Conservation (phyloP, 345 rosid genomes). For the Turnera subulata region DNA sequence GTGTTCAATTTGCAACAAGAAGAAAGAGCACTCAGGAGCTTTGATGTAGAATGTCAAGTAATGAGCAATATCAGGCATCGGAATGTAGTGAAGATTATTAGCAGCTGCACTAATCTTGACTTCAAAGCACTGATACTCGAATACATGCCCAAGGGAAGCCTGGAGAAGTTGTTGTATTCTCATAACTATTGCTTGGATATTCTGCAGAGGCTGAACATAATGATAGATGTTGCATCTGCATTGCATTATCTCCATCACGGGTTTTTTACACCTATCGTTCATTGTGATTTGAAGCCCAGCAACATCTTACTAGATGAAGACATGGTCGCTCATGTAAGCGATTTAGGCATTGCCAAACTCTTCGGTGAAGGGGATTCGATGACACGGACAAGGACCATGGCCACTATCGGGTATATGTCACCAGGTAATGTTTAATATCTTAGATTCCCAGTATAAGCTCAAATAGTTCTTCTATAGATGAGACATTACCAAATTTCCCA, state of each 20-base stretch:
- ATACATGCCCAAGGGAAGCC: slow-evolving; percentile 14
- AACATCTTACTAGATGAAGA: neutral
- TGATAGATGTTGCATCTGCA: slow-evolving; percentile 10
- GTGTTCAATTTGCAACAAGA: slow-evolving; percentile 1
- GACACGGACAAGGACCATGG: neutral
- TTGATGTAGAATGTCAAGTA: slow-evolving; percentile 4
- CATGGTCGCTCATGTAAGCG: slow-evolving; percentile 7
- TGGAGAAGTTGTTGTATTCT: slow-evolving; percentile 10
- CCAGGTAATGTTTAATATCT: slow-evolving; percentile 5
- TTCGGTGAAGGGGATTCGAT: slow-evolving; percentile 2
- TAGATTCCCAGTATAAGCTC: no score
- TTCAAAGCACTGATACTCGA: slow-evolving; percentile 9
- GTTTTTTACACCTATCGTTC: neutral
- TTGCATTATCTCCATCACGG: slow-evolving; percentile 10
- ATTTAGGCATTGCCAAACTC: slow-evolving; percentile 8
- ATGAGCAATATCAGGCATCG: neutral
- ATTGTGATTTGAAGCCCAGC: slow-evolving; percentile 7
- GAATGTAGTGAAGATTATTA: slow-evolving; percentile 9
- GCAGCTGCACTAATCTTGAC: neutral
- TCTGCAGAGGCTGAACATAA: slow-evolving; percentile 8
- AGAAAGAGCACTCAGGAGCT: slow-evolving; percentile 3
- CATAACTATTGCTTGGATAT: slow-evolving; percentile 2
- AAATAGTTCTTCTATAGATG: no score
- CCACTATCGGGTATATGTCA: slow-evolving; percentile 8
- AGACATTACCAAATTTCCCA: no score